These are phyloP conservation scores for Penicillium goetzii DNA, from an alignment of 495 filamentous ascomycete species.

Conservation along the genomic window DNA sequence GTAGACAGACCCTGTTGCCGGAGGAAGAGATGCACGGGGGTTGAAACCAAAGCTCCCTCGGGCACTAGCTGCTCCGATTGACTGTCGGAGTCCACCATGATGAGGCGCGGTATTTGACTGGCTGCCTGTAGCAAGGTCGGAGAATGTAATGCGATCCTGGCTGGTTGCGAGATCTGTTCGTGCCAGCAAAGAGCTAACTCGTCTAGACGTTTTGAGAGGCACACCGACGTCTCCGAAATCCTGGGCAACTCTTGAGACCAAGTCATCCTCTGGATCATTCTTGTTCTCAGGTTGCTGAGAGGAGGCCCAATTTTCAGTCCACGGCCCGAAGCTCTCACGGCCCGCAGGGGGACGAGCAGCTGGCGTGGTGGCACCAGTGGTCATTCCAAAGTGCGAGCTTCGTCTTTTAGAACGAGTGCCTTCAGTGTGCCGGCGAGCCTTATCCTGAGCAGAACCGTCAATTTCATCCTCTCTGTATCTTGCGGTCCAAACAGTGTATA, in stretches of 20 bases:
- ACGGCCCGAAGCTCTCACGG: conserved; percentile 62
- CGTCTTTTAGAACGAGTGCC: conserved; percentile 69
- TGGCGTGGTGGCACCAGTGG: conserved; percentile 82
- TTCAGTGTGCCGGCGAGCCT: conserved; percentile 51
- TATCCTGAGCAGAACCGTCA: conserved; percentile 54
- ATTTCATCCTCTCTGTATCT: conserved; percentile 63
- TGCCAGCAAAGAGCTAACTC: conserved; percentile 92
- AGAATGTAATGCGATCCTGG: conserved; percentile 74
- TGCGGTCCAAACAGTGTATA: conserved; percentile 80
- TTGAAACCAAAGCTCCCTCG: conserved; percentile 63
- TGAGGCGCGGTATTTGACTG: conserved; percentile 50
- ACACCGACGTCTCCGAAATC: conserved; percentile 71
- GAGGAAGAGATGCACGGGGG: conserved; percentile 45
- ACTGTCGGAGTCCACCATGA: conserved; percentile 66
- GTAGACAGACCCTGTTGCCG: conserved; percentile 46
- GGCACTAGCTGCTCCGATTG: conserved; percentile 69
- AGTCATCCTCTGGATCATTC: conserved; percentile 56
- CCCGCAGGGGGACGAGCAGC: conserved; percentile 51
- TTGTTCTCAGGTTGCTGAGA: conserved; percentile 39
- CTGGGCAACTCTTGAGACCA: conserved; percentile 75
- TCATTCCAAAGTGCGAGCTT: conserved; percentile 82
- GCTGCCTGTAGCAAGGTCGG: conserved; percentile 63
- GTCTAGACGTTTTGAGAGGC: conserved; percentile 73
- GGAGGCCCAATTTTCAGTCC: conserved; percentile 40
- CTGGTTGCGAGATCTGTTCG: conserved; percentile 81